Percentiles rank a stretch among this genome's conserved stretches.
These are phyloP conservation scores for Aspergillus biplanus DNA, from an alignment of 495 filamentous ascomycete species.

Conservation along the genomic window DNA sequence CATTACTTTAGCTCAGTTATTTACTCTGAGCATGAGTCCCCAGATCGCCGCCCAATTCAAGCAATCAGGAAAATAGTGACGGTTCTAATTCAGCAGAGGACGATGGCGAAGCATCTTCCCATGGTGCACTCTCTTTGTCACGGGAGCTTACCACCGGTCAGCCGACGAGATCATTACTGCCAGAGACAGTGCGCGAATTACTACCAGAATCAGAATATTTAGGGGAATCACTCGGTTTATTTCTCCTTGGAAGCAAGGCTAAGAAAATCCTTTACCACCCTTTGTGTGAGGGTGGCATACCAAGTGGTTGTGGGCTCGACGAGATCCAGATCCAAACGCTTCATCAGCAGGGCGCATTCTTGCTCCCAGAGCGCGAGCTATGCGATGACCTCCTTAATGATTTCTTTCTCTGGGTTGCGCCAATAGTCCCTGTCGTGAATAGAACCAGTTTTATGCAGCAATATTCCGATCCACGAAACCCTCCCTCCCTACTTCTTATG, in stretches of 20 bases:
- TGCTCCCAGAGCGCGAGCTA: conserved; percentile 74
- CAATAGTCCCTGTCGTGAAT: conserved; percentile 86
- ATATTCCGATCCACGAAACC: conserved; percentile 82
- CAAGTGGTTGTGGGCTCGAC: conserved; percentile 51
- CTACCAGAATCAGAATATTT: neutral
- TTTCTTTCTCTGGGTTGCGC: conserved; percentile 89
- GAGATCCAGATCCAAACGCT: conserved; percentile 87
- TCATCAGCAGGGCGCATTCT: conserved; percentile 80
- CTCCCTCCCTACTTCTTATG: conserved; percentile 80
- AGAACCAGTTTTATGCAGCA: conserved; percentile 80
- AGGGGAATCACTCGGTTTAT: neutral
- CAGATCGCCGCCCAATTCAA: neutral
- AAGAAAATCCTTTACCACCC: neutral
- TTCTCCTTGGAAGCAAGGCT: neutral
- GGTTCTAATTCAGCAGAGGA: neutral
- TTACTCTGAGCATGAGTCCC: neutral
- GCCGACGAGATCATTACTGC: neutral
- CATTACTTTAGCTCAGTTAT: neutral
- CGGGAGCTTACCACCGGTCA: neutral
- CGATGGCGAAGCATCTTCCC: neutral
- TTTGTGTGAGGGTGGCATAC: neutral
- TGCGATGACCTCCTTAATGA: conserved; percentile 86
- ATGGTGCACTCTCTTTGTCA: neutral
- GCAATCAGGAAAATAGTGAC: neutral
- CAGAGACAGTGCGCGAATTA: neutral